Evolutionary conservation across 441 rosid species (phyloP).

Genomic region (Kokia cookei): DNA sequence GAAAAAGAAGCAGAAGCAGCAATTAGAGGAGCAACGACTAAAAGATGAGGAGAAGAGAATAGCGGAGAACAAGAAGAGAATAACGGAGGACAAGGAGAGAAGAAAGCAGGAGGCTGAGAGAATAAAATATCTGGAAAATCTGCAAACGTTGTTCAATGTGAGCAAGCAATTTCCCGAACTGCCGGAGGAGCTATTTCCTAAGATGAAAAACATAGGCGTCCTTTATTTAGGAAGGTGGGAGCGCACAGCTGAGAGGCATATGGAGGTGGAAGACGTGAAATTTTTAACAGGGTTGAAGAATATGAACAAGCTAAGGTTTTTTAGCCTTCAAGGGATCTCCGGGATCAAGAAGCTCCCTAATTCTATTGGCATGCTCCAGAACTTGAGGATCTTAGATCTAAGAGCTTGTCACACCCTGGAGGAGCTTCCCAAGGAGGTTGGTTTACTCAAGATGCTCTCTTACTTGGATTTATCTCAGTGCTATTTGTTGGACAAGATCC

Average conservation of each 20-base stretch:
- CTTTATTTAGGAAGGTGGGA: conserved; percentile 56
- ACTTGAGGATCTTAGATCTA: conserved; percentile 48
- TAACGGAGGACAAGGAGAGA: background rate
- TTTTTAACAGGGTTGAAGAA: conserved; percentile 31
- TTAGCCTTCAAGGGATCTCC: conserved; percentile 59
- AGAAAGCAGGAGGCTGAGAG: background rate
- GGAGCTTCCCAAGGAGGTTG: conserved; percentile 40
- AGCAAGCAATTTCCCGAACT: conserved; percentile 38
- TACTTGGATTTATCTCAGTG: conserved; percentile 55
- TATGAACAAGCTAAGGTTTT: conserved; percentile 30
- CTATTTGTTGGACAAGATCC: conserved; percentile 39
- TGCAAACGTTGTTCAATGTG: conserved; percentile 36
- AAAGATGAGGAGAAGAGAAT: background rate
- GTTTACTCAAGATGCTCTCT: conserved; percentile 29
- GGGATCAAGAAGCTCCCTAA: conserved; percentile 30
- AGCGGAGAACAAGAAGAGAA: background rate
- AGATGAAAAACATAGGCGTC: conserved; percentile 25
- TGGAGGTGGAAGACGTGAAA: conserved; percentile 37
- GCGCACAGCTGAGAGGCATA: conserved; percentile 28
- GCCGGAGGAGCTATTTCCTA: conserved; percentile 20
- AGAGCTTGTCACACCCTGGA: conserved; percentile 49
- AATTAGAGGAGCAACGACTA: too few species aligned
- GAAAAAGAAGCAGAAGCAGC: too few species aligned
- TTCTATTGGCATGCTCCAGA: conserved; percentile 23
- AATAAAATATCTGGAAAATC: background rate